These are phyloP conservation scores for Pigoraptor vietnamica DNA, from an alignment of 78 protist species.

Conservation along the genomic window DNA sequence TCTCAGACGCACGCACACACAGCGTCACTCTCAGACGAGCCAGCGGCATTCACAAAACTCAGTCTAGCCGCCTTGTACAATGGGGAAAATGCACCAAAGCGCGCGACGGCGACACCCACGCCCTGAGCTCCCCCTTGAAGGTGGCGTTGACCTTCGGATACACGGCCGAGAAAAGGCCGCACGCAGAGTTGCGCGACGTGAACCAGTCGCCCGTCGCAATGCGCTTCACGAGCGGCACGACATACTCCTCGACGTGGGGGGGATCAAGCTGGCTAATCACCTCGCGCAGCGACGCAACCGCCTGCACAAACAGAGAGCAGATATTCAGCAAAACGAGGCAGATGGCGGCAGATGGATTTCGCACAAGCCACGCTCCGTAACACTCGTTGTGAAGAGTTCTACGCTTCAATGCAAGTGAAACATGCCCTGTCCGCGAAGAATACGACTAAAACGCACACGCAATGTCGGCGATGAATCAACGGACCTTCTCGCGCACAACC, in stretches of 20 bases:
- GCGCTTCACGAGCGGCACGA: slow-evolving; percentile 60
- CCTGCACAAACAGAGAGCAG: slow-evolving; percentile 22
- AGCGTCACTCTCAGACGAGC: no score
- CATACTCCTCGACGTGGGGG: slow-evolving; percentile 33
- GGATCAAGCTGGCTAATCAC: slow-evolving; percentile 46
- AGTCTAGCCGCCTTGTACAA: no score
- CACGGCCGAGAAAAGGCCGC: slow-evolving; percentile 71
- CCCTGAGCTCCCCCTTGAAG: neutral
- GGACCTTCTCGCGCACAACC: slow-evolving; percentile 89
- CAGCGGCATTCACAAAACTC: no score
- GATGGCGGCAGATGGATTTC: no score
- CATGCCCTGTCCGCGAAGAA: no score
- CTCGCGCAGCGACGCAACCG: slow-evolving; percentile 74
- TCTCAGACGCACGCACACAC: no score
- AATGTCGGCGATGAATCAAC: neutral
- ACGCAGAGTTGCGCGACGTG: slow-evolving; percentile 87
- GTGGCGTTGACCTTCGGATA: slow-evolving; percentile 52
- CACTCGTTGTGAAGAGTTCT: no score
- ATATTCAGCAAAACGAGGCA: neutral
- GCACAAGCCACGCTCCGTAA: no score
- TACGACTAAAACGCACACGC: no score
- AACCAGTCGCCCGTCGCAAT: slow-evolving; percentile 88
- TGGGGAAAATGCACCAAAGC: no score
- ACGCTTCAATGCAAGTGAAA: no score
- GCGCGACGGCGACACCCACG: no score